Conservation (phyloP, 352 stramenopile genomes). For the Globisporangium yorkense region DNA sequence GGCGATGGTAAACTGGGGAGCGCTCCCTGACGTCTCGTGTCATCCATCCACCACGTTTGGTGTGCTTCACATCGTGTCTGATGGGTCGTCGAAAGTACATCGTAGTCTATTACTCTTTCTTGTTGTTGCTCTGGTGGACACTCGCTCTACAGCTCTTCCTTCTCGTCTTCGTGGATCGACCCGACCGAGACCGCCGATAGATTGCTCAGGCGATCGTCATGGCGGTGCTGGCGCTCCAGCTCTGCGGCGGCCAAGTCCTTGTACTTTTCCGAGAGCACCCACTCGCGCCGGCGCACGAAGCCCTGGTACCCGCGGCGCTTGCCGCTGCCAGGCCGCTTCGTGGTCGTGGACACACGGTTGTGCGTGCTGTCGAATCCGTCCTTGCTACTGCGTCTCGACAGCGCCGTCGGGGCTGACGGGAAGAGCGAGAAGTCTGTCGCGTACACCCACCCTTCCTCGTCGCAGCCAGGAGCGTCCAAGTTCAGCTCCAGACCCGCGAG, state of each 20-base stretch:
- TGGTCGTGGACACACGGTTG: conserved; percentile 9
- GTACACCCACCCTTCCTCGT: conserved; percentile 82
- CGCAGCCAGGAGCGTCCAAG: conserved; percentile 44
- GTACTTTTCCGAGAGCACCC: conserved; percentile 61
- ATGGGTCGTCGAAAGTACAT: not conserved
- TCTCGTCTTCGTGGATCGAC: conserved; percentile 30
- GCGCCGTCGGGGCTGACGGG: conserved; percentile 28
- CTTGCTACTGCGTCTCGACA: conserved; percentile 13
- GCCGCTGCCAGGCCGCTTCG: conserved; percentile 29
- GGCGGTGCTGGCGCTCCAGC: conserved; percentile 17
- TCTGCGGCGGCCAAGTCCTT: conserved; percentile 18
- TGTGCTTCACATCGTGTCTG: too few species aligned
- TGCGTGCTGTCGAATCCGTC: conserved; percentile 14
- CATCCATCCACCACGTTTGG: not conserved
- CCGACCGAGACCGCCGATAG: conserved; percentile 30
- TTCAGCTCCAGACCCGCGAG: conserved; percentile 64
- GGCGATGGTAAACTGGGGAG: not conserved
- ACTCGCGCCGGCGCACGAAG: conserved; percentile 68
- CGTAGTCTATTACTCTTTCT: not conserved
- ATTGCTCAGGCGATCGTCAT: conserved; percentile 22
- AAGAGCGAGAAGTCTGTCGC: conserved; percentile 83
- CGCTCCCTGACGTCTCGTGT: not conserved
- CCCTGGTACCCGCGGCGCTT: conserved; percentile 52
- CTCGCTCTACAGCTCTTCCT: conserved; percentile 15
- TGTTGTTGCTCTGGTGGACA: not conserved